These are phyloP conservation scores for Fimicolochytrium jonesii DNA, from an alignment of 192 early-diverging fungal species.

Conservation along the genomic window DNA sequence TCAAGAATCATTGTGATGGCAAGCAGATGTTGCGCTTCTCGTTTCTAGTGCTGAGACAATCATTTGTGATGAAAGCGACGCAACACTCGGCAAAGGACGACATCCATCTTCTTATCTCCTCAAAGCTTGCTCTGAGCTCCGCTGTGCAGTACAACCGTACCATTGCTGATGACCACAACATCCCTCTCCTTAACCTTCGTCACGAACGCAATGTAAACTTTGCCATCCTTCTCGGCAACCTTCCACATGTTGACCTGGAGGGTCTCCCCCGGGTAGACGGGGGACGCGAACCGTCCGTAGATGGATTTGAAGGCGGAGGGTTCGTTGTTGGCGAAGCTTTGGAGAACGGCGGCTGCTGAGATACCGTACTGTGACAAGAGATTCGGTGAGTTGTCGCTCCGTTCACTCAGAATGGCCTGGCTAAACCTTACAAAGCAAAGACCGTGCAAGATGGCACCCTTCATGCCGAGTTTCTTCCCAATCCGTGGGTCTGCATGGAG, in stretches of 20 bases:
- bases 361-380: slow-evolving; percentile 47
- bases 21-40: too few species aligned
- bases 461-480: slow-evolving; percentile 64
- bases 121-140: slow-evolving; percentile 11
- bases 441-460: slow-evolving; percentile 70
- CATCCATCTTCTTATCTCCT: neutral
- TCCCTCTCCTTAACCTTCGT: slow-evolving; percentile 55
- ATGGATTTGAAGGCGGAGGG: slow-evolving; percentile 56
- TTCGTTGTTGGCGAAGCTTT: slow-evolving; percentile 51
- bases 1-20: too few species aligned
- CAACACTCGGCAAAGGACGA: too few species aligned
- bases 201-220: slow-evolving; percentile 53
- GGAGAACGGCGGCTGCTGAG: slow-evolving; percentile 55
- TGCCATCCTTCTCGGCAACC: slow-evolving; percentile 39
- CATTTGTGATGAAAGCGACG: too few species aligned
- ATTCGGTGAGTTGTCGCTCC: slow-evolving; percentile 22
- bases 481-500: slow-evolving; percentile 68
- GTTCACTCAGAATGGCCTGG: slow-evolving; percentile 44
- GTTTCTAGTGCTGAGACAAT: too few species aligned
- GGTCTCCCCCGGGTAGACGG: slow-evolving; percentile 71
- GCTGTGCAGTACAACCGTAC: slow-evolving; percentile 43
- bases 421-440: slow-evolving; percentile 52
- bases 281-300: slow-evolving; percentile 60
- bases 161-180: slow-evolving; percentile 57
- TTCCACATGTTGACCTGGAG: slow-evolving; percentile 70